A percentile compares a stretch with the other conserved stretches of the same genome.
These are phyloP conservation scores for Saturnispora hagleri DNA, from an alignment of 805 yeast genomes.

Conservation along the genomic window DNA sequence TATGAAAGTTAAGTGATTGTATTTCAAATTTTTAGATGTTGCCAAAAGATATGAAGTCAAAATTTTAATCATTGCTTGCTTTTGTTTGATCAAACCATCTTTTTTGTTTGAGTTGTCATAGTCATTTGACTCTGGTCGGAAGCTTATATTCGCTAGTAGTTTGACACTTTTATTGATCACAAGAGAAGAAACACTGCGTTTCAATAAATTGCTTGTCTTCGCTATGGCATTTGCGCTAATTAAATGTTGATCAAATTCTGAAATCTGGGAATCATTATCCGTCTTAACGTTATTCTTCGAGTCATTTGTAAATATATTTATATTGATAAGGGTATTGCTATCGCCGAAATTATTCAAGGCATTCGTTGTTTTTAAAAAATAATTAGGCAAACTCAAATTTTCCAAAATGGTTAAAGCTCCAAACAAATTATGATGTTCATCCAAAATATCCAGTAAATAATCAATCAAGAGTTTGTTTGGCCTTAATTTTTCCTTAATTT, in stretches of 20 bases:
- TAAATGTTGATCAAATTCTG: slow-evolving; percentile 16
- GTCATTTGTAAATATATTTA: slow-evolving; percentile 23
- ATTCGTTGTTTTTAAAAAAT: slow-evolving; percentile 22
- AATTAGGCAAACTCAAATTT: slow-evolving; percentile 31
- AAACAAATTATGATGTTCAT: slow-evolving; percentile 16
- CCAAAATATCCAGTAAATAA: slow-evolving; percentile 13
- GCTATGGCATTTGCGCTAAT: slow-evolving; percentile 11
- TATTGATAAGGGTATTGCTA: slow-evolving; percentile 22
- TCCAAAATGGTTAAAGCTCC: slow-evolving; percentile 35
- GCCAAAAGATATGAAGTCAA: slow-evolving; percentile 31
- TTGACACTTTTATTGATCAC: slow-evolving; percentile 1
- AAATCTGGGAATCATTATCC: slow-evolving; percentile 24
- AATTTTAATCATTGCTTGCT: slow-evolving; percentile 11
- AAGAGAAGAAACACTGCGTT: neutral
- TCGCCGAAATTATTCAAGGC: slow-evolving; percentile 31
- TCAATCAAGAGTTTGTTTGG: slow-evolving; percentile 26
- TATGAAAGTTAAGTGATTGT: slow-evolving; percentile 17
- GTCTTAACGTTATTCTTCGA: slow-evolving; percentile 20
- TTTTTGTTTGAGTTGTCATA: neutral
- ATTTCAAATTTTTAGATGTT: slow-evolving; percentile 19
- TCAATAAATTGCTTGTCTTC: slow-evolving; percentile 11
- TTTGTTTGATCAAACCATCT: slow-evolving; percentile 3
- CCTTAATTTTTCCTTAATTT: slow-evolving; percentile 29
- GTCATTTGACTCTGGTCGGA: slow-evolving; percentile 24
- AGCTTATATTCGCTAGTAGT: slow-evolving; percentile 1